Evolutionary conservation across 2,329 filamentous ascomycete genomes (phyloP), one percentile per base, ranked within the genome.

Genomic region (Diaporthe citriasiana): DNA sequence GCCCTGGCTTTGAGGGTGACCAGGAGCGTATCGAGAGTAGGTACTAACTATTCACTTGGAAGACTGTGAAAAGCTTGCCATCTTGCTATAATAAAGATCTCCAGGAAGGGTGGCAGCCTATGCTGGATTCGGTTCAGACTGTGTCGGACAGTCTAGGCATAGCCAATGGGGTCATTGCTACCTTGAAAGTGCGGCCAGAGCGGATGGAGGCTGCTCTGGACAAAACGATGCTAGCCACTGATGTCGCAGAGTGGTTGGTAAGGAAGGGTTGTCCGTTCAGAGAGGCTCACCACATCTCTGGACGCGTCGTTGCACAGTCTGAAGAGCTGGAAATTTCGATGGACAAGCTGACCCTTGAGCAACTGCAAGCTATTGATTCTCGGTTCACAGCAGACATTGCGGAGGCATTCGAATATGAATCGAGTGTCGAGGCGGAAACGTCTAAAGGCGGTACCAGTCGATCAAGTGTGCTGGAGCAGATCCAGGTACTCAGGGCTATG

Each of bases 11-110:
- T n/a, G n/a, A n/a, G n/a, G n/a, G n/a, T n/a, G n/a, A n/a, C n/a
- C n/a, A n/a, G n/a, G n/a, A n/a, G n/a, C n/a, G n/a, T n/a, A n/a
- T n/a, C n/a, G n/a, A n/a, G n/a, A n/a, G n/a, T n/a, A n/a, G n/a
- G n/a, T n/a, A n/a, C n/a, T n/a, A n/a, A n/a, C n/a, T n/a, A n/a
- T n/a, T n/a, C n/a, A n/a, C n/a, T n/a, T n/a, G n/a, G n/a, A n/a
- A n/a, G n/a, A 94, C 85, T 95, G 95, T 82, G 93, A 95, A 93
- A 27, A 93, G 95, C 74, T 93, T 97, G 8, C 86, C 97, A 5
- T 90, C 90, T 1, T 97, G 94, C 0, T 86, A 97, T 19, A 89
- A 86, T 7, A 88, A 93, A 76, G 88, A 90, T 79, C 90, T 81
- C 81, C 93, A 95, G 81, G 93, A 95, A 82, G 91, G 90, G 56